These are phyloP conservation scores for Ustilago sp. DNA, from an alignment of 1,284 basidiomycete genomes.

Conservation along the genomic window DNA sequence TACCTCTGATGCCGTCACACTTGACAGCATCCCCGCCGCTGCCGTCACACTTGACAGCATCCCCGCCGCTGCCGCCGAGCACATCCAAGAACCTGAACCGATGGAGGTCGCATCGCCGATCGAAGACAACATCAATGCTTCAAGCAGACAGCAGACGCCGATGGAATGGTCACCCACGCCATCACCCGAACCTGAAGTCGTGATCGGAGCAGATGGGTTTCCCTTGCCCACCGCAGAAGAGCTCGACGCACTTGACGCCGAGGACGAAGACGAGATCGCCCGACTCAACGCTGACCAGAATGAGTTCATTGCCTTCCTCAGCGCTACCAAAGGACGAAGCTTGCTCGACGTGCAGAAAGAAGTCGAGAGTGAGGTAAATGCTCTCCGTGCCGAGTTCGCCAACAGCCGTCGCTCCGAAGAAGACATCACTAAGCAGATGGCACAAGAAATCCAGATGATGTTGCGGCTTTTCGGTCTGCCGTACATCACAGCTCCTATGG, in stretches of 20 bases:
- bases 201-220: slow-evolving; percentile 71
- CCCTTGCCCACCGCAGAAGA: slow-evolving; percentile 84
- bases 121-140: background rate
- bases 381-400: slow-evolving; percentile 84
- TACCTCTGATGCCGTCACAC: slow-evolving; percentile 18
- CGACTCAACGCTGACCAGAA: slow-evolving; percentile 74
- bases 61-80: slow-evolving; percentile 35
- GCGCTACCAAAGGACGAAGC: slow-evolving; percentile 78
- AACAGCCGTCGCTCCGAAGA: slow-evolving; percentile 92
- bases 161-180: slow-evolving; percentile 59
- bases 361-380: slow-evolving; percentile 89
- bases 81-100: slow-evolving; percentile 7
- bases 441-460: slow-evolving; percentile 86
- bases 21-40: slow-evolving; percentile 49
- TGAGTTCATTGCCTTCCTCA: slow-evolving; percentile 85
- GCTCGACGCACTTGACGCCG: slow-evolving; percentile 75
- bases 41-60: slow-evolving; percentile 48
- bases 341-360: slow-evolving; percentile 78
- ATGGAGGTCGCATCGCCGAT: slow-evolving; percentile 5
- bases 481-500: slow-evolving; percentile 96
- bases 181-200: slow-evolving; percentile 61
- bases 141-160: slow-evolving; percentile 35
- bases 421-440: slow-evolving; percentile 93
- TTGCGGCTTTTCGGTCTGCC: slow-evolving; percentile 95
- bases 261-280: slow-evolving; percentile 73